These are phyloP conservation scores for Ascomycota sp. DNA, from an alignment of 2,329 filamentous ascomycete species.

Conservation along the genomic window DNA sequence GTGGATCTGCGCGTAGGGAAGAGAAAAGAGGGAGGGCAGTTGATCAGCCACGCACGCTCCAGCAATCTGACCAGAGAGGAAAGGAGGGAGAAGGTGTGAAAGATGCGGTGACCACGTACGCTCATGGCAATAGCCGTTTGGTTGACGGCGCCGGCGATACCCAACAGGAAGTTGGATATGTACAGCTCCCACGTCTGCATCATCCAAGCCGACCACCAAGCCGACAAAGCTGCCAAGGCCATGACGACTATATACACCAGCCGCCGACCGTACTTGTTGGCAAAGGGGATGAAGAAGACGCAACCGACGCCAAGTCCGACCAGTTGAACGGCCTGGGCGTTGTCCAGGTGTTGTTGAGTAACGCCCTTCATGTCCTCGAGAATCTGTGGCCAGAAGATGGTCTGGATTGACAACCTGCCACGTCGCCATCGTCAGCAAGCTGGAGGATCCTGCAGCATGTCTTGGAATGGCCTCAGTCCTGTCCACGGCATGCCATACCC, in stretches of 20 bases:
- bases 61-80: too few relatives aligned
- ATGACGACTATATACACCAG: constrained; percentile 14
- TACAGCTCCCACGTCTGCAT: constrained; percentile 20
- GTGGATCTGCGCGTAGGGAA: not conserved
- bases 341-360: not conserved
- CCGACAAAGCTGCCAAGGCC: constrained; percentile 13
- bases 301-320: constrained; percentile 6
- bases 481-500: too few relatives aligned
- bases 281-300: constrained; percentile 6
- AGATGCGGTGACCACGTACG: too few relatives aligned
- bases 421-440: too few relatives aligned
- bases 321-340: constrained; percentile 2
- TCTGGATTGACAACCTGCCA: not conserved
- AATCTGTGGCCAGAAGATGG: not conserved
- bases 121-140: constrained; percentile 8
- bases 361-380: not conserved
- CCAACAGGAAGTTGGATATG: constrained; percentile 15
- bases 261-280: constrained; percentile 7
- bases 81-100: too few relatives aligned
- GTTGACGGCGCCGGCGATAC: constrained; percentile 16
- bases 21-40: not conserved
- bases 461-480: too few relatives aligned
- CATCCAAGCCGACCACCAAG: constrained; percentile 21
- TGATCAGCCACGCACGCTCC: too few relatives aligned
- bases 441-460: too few relatives aligned